Percentiles rank a stretch among this genome's conserved stretches.
These are phyloP conservation scores for Russula foetens DNA, from an alignment of 768 basidiomycete species.

Conservation along the genomic window DNA sequence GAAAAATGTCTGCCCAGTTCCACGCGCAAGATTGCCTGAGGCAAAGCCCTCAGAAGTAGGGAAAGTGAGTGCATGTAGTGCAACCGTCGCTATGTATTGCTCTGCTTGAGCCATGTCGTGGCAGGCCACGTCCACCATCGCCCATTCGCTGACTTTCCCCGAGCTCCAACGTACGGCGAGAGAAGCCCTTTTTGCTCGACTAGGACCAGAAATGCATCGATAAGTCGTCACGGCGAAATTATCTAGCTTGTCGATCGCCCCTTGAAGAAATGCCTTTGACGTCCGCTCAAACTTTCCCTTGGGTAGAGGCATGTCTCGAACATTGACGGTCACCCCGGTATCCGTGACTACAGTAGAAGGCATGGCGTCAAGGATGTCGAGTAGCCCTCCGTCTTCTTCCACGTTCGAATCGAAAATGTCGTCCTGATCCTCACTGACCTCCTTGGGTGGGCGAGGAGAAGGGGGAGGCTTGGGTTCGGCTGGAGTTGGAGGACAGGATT, in stretches of 20 bases:
- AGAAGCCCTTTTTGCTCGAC: constrained; percentile 65
- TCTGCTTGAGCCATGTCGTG: constrained; percentile 71
- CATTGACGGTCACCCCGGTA: constrained; percentile 42
- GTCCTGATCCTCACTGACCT: constrained; percentile 5
- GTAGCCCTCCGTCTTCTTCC: constrained; percentile 52
- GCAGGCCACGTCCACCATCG: constrained; percentile 83
- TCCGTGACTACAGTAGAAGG: constrained; percentile 48
- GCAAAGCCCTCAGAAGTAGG: constrained; percentile 57
- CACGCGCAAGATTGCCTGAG: constrained; percentile 36
- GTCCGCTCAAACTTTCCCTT: constrained; percentile 79
- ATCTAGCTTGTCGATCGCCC: constrained; percentile 60
- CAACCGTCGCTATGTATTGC: constrained; percentile 82
- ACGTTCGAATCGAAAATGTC: constrained; percentile 48
- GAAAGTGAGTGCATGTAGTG: constrained; percentile 72
- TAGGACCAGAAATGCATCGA: constrained; percentile 52
- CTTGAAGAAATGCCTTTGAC: constrained; percentile 65
- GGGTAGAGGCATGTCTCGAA: constrained; percentile 72
- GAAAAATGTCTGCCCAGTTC: constrained; percentile 56
- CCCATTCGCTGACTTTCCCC: constrained; percentile 53
- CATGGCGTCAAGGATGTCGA: constrained; percentile 64
- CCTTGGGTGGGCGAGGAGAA: constrained; percentile 2
- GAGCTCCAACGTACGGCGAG: constrained; percentile 70
- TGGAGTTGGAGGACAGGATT: neutral
- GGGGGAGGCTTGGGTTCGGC: neutral
- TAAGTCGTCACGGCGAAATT: constrained; percentile 71